A percentile compares a stretch with the other conserved stretches of the same genome.
phyloP scores from a whole-genome alignment of 23 red algal genomes.

The Agarophyton chilense region DNA sequence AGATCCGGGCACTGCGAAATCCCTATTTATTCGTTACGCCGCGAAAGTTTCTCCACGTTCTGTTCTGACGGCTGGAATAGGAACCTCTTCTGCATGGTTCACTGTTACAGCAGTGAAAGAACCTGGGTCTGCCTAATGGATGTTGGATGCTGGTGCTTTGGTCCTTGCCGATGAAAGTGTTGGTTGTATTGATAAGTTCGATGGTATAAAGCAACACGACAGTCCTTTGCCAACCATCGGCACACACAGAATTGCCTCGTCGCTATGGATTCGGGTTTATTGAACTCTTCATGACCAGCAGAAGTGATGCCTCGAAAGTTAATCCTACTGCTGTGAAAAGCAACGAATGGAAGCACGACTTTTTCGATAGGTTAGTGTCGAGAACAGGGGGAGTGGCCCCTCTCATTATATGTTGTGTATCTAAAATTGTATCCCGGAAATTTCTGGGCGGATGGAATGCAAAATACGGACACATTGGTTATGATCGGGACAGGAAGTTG shows the following conservation, averaged over 20 bases:
- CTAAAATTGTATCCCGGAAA: constrained; percentile 57
- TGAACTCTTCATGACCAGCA: constrained; percentile 59
- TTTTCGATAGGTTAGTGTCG: constrained; percentile 7
- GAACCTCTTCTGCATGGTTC: constrained; percentile 89
- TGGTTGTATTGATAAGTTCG: constrained; percentile 99
- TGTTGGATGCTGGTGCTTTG: constrained; percentile 92
- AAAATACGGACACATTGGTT: constrained; percentile 28
- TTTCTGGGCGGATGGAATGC: constrained; percentile 44
- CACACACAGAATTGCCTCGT: constrained; percentile 13
- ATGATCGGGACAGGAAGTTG: constrained; percentile 35
- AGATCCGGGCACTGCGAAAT: constrained; percentile 96
- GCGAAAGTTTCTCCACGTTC: constrained; percentile 84
- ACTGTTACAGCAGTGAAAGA: constrained; percentile 96
- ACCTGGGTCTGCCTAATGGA: constrained; percentile 92
- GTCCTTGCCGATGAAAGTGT: constrained; percentile 97
- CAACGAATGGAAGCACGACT: constrained; percentile 4
- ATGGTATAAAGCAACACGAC: constrained; percentile 86
- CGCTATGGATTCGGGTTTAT: constrained; percentile 46
- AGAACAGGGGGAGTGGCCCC: constrained; percentile 32
- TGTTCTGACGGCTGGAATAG: constrained; percentile 96
- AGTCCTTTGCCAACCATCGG: constrained; percentile 42
- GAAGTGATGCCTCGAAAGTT: constrained; percentile 67
- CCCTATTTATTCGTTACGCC: constrained; percentile 85
- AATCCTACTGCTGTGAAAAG: background rate
- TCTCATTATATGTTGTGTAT: constrained; percentile 38